Evolutionary conservation across 1,139 yeast genomes (phyloP).

Genomic region (Taiozyma sp.): DNA sequence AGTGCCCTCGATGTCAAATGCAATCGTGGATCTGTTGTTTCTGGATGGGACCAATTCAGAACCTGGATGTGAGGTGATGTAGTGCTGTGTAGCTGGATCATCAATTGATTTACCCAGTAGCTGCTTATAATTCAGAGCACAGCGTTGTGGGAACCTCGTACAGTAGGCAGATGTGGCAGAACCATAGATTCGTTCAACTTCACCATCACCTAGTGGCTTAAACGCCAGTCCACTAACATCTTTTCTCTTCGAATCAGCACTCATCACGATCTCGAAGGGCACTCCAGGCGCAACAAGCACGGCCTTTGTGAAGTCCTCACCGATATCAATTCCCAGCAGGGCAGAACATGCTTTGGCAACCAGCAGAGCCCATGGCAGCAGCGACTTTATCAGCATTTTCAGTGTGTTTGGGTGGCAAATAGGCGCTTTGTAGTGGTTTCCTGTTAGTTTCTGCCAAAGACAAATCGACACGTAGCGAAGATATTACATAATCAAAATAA

Average conservation of each 20-base stretch:
- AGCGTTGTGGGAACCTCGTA: constrained; percentile 69
- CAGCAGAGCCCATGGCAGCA: constrained; percentile 1
- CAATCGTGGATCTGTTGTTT: constrained; percentile 46
- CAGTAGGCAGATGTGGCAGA: constrained; percentile 67
- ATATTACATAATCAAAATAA: neutral
- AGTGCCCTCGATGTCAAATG: constrained; percentile 47
- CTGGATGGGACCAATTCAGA: constrained; percentile 44
- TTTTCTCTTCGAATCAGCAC: constrained; percentile 89
- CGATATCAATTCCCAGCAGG: constrained; percentile 83
- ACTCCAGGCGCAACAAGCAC: constrained; percentile 88
- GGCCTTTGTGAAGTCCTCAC: constrained; percentile 85
- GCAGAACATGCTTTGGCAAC: constrained; percentile 39
- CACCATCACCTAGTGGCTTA: constrained; percentile 41
- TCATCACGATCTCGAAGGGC: constrained; percentile 80
- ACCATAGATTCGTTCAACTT: constrained; percentile 74
- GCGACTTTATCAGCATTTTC: neutral
- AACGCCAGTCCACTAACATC: constrained; percentile 78
- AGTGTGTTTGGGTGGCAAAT: neutral
- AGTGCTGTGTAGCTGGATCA: constrained; percentile 41
- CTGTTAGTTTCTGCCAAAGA: too few species aligned
- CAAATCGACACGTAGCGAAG: neutral
- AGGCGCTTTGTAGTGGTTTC: neutral
- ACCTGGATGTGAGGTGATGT: constrained; percentile 57
- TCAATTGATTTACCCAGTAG: constrained; percentile 63
- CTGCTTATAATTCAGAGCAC: constrained; percentile 64